Base-by-base conservation (phyloP, 2,329 filamentous ascomycete species). In the Xylariaceae sp. region DNA sequence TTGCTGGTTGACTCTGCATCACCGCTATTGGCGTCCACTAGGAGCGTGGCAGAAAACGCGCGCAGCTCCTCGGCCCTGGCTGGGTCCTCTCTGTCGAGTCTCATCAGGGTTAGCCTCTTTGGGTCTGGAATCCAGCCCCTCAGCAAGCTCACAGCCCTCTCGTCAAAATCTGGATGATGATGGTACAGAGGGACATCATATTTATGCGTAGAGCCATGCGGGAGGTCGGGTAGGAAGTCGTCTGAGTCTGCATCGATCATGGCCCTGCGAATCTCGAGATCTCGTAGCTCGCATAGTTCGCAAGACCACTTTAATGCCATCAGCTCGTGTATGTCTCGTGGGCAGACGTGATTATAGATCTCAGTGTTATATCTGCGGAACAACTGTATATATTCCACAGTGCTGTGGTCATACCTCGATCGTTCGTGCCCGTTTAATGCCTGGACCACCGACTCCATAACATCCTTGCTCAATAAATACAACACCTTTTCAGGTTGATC, bases 251-350 rank as follows among this genome's bases (percentile, higher is more conserved):
- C n/a, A 2, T 2, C 16, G 18, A 18, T n/a, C 27, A 41, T 33
- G 6, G 10, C 20, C 5, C 26, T 26, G 27, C 45, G 45, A 15
- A 49, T 49, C 2, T 49, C 45, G 3, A 32, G 13, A 13, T 49
- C 45, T 20, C 45, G 45, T 11, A 49, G 15, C 9, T 33, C 27
- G 15, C 21, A 32, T 7, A 49, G 20, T 13, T 49, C 45, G 10
- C 40, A 18, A 10, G 15, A 15, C 45, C 45, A 49, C 27, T 49
- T 49, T n/a, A 33, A 6, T 3, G 24, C 36, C 2, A 13, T 16
- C 1, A 49, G 45, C 8, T 49, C n/a, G 18, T 18, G 6, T 1
- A 23, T 26, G 20, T 41, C 21, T 11, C 6, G 21, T 20, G 45
- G 45, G 4, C 33, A 13, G 7, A 49, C 6, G 4, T 2, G 4